Conservation (phyloP, 352 stramenopile genomes). For the Phytophthora cajani region DNA sequence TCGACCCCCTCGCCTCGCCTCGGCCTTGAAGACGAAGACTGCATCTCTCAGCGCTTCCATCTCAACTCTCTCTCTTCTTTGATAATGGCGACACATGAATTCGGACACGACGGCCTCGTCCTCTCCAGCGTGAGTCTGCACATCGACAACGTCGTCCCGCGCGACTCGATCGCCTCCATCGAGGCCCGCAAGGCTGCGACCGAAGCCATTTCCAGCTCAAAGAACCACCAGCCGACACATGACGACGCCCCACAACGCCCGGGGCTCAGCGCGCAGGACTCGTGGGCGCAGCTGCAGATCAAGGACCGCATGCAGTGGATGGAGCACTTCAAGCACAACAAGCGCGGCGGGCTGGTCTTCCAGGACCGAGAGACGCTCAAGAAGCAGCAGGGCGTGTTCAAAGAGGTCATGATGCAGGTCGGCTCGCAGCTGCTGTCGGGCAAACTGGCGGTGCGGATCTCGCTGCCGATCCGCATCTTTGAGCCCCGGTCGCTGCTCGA, state of each 20-base stretch:
- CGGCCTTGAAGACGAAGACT: background rate
- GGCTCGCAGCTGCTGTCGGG: constrained; percentile 71
- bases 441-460: constrained; percentile 76
- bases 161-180: constrained; percentile 40
- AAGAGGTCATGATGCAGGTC: constrained; percentile 81
- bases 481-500: constrained; percentile 76
- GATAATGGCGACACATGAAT: constrained; percentile 26
- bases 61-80: background rate
- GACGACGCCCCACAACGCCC: constrained; percentile 17
- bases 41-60: background rate
- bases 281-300: constrained; percentile 59
- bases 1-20: background rate
- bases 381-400: constrained; percentile 84
- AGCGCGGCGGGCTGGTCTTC: constrained; percentile 74
- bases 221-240: constrained; percentile 7
- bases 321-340: constrained; percentile 66
- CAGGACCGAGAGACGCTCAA: constrained; percentile 72
- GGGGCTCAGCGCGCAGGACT: constrained; percentile 30
- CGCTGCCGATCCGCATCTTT: constrained; percentile 80
- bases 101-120: constrained; percentile 29
- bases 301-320: constrained; percentile 70
- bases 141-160: constrained; percentile 61
- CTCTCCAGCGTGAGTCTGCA: constrained; percentile 61
- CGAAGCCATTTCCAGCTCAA: constrained; percentile 11
- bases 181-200: constrained; percentile 37